Conservation (phyloP, 495 filamentous ascomycete genomes). For the Lasiosphaeria ovina region DNA sequence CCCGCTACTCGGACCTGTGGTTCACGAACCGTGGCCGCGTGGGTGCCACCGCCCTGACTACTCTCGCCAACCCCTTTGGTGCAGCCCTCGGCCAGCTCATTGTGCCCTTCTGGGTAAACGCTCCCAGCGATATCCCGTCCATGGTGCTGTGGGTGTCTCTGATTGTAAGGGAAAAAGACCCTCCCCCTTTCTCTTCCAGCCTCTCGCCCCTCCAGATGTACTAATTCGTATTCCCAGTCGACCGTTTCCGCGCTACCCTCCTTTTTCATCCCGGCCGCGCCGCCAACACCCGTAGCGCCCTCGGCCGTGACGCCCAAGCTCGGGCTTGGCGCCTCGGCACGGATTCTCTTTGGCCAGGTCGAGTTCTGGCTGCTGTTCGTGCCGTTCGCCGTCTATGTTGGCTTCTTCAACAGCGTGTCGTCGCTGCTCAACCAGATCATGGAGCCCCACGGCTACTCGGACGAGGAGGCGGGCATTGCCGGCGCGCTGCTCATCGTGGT, state of each 20-base stretch:
- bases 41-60: constrained; percentile 81
- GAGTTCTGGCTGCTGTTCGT: constrained; percentile 76
- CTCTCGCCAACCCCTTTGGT: constrained; percentile 82
- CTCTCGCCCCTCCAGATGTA: neutral
- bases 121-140: constrained; percentile 62
- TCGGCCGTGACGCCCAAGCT: constrained; percentile 48
- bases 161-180: constrained; percentile 59
- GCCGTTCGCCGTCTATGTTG: constrained; percentile 81
- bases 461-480: constrained; percentile 82
- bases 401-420: constrained; percentile 89
- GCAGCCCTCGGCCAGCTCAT: constrained; percentile 86
- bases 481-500: constrained; percentile 89
- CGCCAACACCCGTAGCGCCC: constrained; percentile 66
- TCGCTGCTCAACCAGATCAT: constrained; percentile 90
- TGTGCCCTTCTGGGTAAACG: constrained; percentile 68
- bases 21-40: constrained; percentile 83
- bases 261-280: constrained; percentile 77
- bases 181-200: constrained; percentile 2
- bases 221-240: constrained; percentile 45
- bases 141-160: constrained; percentile 87
- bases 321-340: constrained; percentile 50
- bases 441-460: constrained; percentile 72
- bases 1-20: constrained; percentile 91
- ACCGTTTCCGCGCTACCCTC: constrained; percentile 71
- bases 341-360: constrained; percentile 45